Evolutionary conservation across 2,329 filamentous ascomycete species (phyloP).

Genomic region (Ceratocystis papillata): DNA sequence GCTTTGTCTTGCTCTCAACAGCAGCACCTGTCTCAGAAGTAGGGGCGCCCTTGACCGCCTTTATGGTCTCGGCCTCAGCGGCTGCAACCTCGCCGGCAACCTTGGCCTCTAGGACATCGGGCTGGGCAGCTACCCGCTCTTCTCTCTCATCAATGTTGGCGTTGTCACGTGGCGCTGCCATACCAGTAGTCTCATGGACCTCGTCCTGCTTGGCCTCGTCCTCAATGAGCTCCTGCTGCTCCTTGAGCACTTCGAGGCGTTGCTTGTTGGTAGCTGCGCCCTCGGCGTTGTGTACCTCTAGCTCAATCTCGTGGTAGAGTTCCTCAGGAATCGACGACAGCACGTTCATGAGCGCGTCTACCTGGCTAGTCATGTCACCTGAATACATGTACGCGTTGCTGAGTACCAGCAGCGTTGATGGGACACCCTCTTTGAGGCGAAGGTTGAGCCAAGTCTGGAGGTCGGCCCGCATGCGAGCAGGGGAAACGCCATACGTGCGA

Average conservation of each 20-base stretch:
- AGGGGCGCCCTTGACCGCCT: constrained; percentile 19
- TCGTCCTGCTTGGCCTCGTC: constrained; percentile 92
- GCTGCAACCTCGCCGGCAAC: constrained; percentile 33
- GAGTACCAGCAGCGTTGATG: constrained; percentile 85
- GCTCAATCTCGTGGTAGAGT: constrained; percentile 97
- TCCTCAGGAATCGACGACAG: constrained; percentile 93
- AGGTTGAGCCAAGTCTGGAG: constrained; percentile 90
- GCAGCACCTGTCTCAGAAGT: constrained; percentile 3
- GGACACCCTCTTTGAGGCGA: constrained; percentile 85
- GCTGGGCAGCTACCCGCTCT: constrained; percentile 49
- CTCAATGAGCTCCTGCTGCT: constrained; percentile 95
- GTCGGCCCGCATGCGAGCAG: constrained; percentile 76
- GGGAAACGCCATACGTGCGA: constrained; percentile 83
- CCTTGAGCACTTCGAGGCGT: constrained; percentile 92
- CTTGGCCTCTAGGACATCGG: constrained; percentile 43
- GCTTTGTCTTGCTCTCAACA: constrained; percentile 28
- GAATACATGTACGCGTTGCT: constrained; percentile 98
- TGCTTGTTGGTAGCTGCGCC: constrained; percentile 98
- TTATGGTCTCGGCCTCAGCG: constrained; percentile 20
- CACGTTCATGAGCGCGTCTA: constrained; percentile 85
- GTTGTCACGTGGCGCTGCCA: constrained; percentile 67
- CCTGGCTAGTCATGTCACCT: constrained; percentile 78
- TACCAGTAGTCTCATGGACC: constrained; percentile 62
- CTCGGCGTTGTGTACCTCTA: constrained; percentile 93
- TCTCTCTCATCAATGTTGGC: constrained; percentile 95